These are phyloP conservation scores for Tranzscheliella williamsii DNA, from an alignment of 1,284 basidiomycete species.

Conservation along the genomic window DNA sequence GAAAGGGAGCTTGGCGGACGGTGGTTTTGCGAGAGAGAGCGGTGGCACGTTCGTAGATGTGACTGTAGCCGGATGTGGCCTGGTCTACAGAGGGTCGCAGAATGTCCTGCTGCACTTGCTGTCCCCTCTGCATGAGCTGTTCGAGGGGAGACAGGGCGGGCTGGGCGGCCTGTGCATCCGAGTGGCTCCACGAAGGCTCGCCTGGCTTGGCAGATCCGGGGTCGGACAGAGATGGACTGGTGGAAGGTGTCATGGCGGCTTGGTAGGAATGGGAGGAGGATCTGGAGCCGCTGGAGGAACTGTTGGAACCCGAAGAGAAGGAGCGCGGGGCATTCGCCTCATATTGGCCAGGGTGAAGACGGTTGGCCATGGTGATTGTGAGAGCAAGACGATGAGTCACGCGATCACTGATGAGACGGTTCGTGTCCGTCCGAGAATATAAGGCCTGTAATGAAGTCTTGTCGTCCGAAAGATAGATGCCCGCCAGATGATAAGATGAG, in stretches of 20 bases:
- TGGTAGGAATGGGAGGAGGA: conserved; percentile 1
- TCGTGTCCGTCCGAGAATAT: too few relatives aligned
- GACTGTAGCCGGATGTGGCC: not conserved
- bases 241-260: conserved; percentile 10
- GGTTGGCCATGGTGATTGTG: too few relatives aligned
- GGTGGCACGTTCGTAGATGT: conserved; percentile 33
- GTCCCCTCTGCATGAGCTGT: conserved; percentile 32
- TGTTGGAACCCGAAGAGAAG: conserved; percentile 20
- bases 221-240: conserved; percentile 31
- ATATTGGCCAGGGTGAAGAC: not conserved
- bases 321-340: conserved; percentile 2
- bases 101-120: conserved; percentile 36
- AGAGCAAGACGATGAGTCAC: too few relatives aligned
- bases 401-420: too few relatives aligned
- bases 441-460: too few relatives aligned
- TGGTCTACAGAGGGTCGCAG: not conserved
- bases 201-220: conserved; percentile 5
- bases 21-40: conserved; percentile 32
- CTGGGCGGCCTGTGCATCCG: conserved; percentile 2
- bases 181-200: conserved; percentile 3
- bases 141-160: conserved; percentile 30
- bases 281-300: conserved; percentile 18
- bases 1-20: conserved; percentile 20
- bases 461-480: too few relatives aligned
- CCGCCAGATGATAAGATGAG: too few relatives aligned